Percentiles rank a stretch among this genome's conserved stretches.
Conservation (phyloP, 495 filamentous ascomycete species). For the Podospora fimiseda region DNA sequence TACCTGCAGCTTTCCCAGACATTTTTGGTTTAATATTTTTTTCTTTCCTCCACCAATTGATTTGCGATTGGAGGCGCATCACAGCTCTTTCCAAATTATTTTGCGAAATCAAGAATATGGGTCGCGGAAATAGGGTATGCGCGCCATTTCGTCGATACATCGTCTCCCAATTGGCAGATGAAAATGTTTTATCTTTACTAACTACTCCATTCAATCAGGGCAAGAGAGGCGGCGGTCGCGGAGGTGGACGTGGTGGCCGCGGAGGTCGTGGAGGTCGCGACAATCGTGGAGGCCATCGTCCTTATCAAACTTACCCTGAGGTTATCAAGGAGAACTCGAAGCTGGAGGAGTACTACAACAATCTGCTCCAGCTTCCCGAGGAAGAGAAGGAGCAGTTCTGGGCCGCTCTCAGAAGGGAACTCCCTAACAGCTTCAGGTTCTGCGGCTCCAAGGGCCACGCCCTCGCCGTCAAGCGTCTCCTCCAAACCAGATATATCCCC, state of each 20-base stretch:
- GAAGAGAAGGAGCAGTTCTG: constrained; percentile 75
- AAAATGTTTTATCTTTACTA: constrained; percentile 1
- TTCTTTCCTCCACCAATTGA: constrained; percentile 8
- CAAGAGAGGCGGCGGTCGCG: constrained; percentile 18
- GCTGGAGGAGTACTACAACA: constrained; percentile 79
- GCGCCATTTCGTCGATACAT: background rate
- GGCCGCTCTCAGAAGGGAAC: constrained; percentile 66
- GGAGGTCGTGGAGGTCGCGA: constrained; percentile 15
- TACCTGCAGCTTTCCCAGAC: constrained; percentile 2
- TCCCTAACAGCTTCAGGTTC: constrained; percentile 95
- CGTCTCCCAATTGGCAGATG: background rate
- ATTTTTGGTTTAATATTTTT: constrained; percentile 2
- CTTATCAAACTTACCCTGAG: constrained; percentile 48
- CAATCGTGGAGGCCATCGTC: constrained; percentile 18
- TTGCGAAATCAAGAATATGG: constrained; percentile 15
- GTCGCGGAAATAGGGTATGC: constrained; percentile 21
- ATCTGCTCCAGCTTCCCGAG: constrained; percentile 61
- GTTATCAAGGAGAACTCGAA: constrained; percentile 65
- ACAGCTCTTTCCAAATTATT: constrained; percentile 8
- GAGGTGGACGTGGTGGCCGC: constrained; percentile 17
- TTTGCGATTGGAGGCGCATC: constrained; percentile 21
- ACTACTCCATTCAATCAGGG: constrained; percentile 4
- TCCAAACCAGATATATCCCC: constrained; percentile 84
- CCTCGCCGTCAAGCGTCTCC: constrained; percentile 72
- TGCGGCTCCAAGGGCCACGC: constrained; percentile 90